Evolutionary conservation across 116 monocot genomes (phyloP).

Genomic region (Thalassia testudinum): DNA sequence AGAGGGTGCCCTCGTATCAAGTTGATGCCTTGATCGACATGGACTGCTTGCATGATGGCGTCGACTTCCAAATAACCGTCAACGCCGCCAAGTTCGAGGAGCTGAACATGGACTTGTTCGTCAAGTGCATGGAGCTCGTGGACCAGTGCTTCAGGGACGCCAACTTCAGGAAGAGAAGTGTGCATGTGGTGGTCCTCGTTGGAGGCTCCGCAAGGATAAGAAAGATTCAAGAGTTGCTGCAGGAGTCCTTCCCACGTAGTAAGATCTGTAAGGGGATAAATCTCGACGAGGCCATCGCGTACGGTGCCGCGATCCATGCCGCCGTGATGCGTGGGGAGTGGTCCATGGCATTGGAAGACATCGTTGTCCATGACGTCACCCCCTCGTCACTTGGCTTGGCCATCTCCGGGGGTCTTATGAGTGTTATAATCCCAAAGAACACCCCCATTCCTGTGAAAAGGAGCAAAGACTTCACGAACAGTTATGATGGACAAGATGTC

Average conservation of each 20-base stretch:
- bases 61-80: slow-evolving; percentile 12
- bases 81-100: neutral
- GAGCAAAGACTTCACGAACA: neutral
- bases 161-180: neutral
- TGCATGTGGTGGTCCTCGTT: neutral
- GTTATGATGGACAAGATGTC: neutral
- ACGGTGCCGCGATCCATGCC: neutral
- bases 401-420: neutral
- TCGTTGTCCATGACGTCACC: neutral
- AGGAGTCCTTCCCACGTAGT: neutral
- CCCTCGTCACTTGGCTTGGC: neutral
- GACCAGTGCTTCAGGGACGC: neutral
- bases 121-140: slow-evolving; percentile 3
- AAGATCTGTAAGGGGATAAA: neutral
- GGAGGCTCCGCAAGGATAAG: neutral
- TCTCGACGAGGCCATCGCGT: neutral
- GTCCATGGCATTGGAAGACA: neutral
- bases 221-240: neutral
- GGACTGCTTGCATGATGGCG: slow-evolving; percentile 27
- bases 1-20: slow-evolving; percentile 33
- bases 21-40: slow-evolving; percentile 30
- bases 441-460: neutral
- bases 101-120: neutral
- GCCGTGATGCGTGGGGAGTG: neutral
- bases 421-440: neutral